phyloP scores from a whole-genome alignment of 1,139 yeast genomes.

The Magnusiomyces paraingens region DNA sequence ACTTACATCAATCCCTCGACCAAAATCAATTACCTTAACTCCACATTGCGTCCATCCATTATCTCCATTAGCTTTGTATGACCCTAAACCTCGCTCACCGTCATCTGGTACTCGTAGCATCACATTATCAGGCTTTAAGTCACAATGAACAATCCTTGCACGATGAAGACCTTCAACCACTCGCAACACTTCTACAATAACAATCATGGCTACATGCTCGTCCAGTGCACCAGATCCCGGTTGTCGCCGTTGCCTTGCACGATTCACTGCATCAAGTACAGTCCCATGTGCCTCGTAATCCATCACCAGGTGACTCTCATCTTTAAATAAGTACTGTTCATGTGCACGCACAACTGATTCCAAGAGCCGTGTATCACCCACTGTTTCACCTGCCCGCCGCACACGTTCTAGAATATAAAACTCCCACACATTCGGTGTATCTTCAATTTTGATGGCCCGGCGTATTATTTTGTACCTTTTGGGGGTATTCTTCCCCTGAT shows the following conservation, averaged over 20 bases:
- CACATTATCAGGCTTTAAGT: slow-evolving; percentile 79
- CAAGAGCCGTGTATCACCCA: slow-evolving; percentile 24
- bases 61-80: slow-evolving; percentile 31
- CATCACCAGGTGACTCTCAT: slow-evolving; percentile 68
- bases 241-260: slow-evolving; percentile 8
- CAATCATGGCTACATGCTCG: slow-evolving; percentile 57
- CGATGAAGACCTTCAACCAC: slow-evolving; percentile 58
- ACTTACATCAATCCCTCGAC: slow-evolving; percentile 68
- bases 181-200: slow-evolving; percentile 57
- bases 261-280: slow-evolving; percentile 61
- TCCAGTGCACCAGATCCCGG: slow-evolving; percentile 36
- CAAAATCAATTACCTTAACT: slow-evolving; percentile 75
- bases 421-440: slow-evolving; percentile 75
- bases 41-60: slow-evolving; percentile 48
- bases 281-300: slow-evolving; percentile 74
- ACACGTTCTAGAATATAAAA: slow-evolving; percentile 61
- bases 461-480: slow-evolving; percentile 46
- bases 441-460: slow-evolving; percentile 64
- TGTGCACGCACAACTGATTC: slow-evolving; percentile 47
- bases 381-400: slow-evolving; percentile 34
- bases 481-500: no score
- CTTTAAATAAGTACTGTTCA: slow-evolving; percentile 51
- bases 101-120: slow-evolving; percentile 51
- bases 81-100: slow-evolving; percentile 22
- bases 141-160: slow-evolving; percentile 73